These are phyloP conservation scores for Coemansia sp. DNA, from an alignment of 371 early-diverging fungal species.

Conservation along the genomic window DNA sequence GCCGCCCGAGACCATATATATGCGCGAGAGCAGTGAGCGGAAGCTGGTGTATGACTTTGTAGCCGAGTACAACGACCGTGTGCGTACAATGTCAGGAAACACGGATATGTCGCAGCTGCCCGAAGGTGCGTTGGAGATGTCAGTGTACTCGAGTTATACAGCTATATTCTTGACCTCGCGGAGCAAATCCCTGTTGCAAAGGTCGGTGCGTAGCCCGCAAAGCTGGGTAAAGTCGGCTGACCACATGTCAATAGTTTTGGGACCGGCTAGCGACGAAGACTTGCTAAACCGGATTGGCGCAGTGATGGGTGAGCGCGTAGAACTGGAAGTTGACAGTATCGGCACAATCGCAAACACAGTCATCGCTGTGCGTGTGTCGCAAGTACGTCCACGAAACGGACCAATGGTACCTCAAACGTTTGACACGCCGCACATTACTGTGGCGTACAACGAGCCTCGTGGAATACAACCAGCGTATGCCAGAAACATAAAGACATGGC, in stretches of 20 bases:
- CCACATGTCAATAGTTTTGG: constrained; percentile 26
- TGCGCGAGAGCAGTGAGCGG: constrained; percentile 57
- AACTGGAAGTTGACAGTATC: constrained; percentile 29
- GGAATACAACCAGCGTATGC: constrained; percentile 10
- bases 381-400: constrained; percentile 5
- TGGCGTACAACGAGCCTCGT: constrained; percentile 33
- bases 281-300: constrained; percentile 21
- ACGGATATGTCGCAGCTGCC: constrained; percentile 14
- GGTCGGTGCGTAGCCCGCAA: constrained; percentile 23
- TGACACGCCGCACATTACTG: constrained; percentile 25
- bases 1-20: constrained; percentile 52
- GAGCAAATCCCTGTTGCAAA: constrained; percentile 12
- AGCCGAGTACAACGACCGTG: constrained; percentile 51
- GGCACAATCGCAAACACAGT: constrained; percentile 20
- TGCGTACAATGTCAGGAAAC: constrained; percentile 12
- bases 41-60: constrained; percentile 54
- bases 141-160: constrained; percentile 10
- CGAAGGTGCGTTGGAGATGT: constrained; percentile 22
- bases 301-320: constrained; percentile 24
- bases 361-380: constrained; percentile 33
- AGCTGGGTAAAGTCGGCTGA: constrained; percentile 21
- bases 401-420: not conserved
- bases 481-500: constrained; percentile 21
- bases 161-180: constrained; percentile 19
- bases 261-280: constrained; percentile 7